Evolutionary conservation across 129 eudicot genomes (phyloP).

Genomic region (Rutidosis leptorrhynchoides): DNA sequence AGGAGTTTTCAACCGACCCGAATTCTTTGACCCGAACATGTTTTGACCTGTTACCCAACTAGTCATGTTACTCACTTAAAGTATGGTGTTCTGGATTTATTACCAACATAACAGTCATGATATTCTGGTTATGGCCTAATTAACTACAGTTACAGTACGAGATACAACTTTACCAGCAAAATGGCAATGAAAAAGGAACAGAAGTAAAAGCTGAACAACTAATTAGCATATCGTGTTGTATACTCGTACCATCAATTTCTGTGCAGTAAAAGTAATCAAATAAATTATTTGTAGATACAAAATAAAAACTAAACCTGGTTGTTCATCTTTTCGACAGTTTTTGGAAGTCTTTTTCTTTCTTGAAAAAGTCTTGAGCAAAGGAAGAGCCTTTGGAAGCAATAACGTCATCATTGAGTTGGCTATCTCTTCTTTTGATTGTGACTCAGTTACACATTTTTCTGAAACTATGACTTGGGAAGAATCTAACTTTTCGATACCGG

Average conservation of each 20-base stretch:
- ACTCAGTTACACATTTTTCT: slow-evolving; percentile 42
- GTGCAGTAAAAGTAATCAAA: slow-evolving; percentile 6
- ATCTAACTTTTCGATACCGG: slow-evolving; percentile 32
- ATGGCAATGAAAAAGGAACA: slow-evolving; percentile 5
- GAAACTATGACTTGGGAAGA: slow-evolving; percentile 36
- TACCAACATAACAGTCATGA: slow-evolving; percentile 8
- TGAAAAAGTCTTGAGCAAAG: slow-evolving; percentile 68
- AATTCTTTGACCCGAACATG: background rate
- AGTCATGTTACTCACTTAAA: background rate
- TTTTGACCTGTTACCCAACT: background rate
- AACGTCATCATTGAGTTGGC: slow-evolving; percentile 78
- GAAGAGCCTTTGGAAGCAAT: slow-evolving; percentile 89
- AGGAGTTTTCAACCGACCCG: background rate
- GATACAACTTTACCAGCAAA: background rate
- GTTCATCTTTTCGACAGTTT: slow-evolving; percentile 25
- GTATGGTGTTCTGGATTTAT: slow-evolving; percentile 8
- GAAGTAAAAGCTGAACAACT: slow-evolving; percentile 6
- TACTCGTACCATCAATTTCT: slow-evolving; percentile 5
- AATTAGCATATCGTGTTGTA: background rate
- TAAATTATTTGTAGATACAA: background rate
- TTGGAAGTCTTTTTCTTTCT: slow-evolving; percentile 60
- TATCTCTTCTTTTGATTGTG: slow-evolving; percentile 57
- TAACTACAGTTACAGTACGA: background rate
- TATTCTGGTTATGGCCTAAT: background rate
- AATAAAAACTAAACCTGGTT: slow-evolving; percentile 44